Percentiles rank a stretch among this genome's conserved stretches.
phyloP scores from a whole-genome alignment of 257 asterid species.

The Solanum sitiens region DNA sequence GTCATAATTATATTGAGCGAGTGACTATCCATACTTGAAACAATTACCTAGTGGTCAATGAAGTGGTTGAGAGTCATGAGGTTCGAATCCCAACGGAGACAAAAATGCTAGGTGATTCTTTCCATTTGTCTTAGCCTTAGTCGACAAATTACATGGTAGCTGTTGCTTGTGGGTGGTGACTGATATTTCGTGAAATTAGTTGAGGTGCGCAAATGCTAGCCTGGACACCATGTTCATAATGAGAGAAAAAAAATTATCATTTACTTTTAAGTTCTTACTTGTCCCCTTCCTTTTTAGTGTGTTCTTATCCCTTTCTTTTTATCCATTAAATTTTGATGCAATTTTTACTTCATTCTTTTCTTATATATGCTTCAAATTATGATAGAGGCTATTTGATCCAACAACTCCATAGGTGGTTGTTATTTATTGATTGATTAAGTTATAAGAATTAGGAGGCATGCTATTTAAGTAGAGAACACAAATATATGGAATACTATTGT shows the following conservation, averaged over 20 bases:
- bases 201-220: background rate
- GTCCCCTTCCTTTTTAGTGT: background rate
- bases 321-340: background rate
- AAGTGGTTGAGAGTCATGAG: background rate
- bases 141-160: background rate
- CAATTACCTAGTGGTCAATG: background rate
- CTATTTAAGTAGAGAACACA: background rate
- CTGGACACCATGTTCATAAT: background rate
- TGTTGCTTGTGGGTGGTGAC: background rate
- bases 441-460: background rate
- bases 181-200: background rate
- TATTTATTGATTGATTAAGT: background rate
- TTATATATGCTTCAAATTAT: background rate
- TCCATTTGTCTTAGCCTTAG: background rate
- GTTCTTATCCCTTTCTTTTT: background rate
- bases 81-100: background rate
- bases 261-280: background rate
- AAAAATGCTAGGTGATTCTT: background rate
- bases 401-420: background rate
- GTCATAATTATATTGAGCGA: background rate
- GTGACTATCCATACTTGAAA: background rate
- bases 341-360: background rate
- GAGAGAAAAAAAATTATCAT: background rate
- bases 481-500: background rate
- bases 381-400: background rate